A percentile compares a stretch with the other conserved stretches of the same genome.
These are phyloP conservation scores for Arabidopsis lyrata DNA, from an alignment of 441 rosid species.

Conservation along the genomic window DNA sequence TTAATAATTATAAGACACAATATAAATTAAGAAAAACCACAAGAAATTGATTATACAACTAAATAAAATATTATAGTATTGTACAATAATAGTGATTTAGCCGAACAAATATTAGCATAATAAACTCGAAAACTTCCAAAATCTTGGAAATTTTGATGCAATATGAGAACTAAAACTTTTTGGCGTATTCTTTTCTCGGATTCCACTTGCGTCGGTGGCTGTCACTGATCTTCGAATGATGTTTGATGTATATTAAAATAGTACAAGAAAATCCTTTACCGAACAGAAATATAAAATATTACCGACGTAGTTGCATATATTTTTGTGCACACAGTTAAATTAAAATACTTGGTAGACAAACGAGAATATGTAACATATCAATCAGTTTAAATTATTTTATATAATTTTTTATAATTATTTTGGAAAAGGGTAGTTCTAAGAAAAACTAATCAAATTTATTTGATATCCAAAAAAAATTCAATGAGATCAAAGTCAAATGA, in stretches of 20 bases:
- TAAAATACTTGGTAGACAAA: background rate
- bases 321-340: conserved; percentile 15
- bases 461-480: too few species aligned
- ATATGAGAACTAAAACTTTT: conserved; percentile 15
- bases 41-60: background rate
- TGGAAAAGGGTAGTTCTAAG: background rate
- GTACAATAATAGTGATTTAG: background rate
- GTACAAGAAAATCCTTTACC: background rate
- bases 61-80: background rate
- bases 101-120: background rate
- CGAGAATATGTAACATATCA: background rate
- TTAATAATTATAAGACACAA: background rate
- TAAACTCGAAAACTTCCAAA: conserved; percentile 19
- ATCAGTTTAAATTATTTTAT: background rate
- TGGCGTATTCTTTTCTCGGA: conserved; percentile 34
- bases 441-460: background rate
- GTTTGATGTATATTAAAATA: conserved; percentile 6
- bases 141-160: conserved; percentile 15
- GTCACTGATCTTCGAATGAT: conserved; percentile 34
- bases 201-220: conserved; percentile 40
- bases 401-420: too few species aligned
- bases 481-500: background rate
- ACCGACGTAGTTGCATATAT: conserved; percentile 10
- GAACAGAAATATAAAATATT: background rate
- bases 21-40: background rate